Evolutionary conservation across 2,329 filamentous ascomycete species (phyloP).

Genomic region (Huntiella moniliformis): DNA sequence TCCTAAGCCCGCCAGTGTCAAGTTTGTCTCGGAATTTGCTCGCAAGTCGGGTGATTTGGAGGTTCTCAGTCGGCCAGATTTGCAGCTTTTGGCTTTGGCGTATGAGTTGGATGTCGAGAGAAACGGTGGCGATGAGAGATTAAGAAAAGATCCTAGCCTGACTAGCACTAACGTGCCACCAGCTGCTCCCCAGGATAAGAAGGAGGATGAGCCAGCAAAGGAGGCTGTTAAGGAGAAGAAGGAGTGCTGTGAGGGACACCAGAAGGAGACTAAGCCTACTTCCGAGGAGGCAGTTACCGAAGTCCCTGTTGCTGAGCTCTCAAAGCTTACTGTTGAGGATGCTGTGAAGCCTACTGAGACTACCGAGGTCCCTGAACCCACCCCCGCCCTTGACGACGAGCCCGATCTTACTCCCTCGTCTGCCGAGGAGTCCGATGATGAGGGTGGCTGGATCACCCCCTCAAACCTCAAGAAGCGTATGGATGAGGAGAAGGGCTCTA

Average conservation of each 20-base stretch:
- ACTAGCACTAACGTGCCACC: conserved; percentile 6
- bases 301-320: not conserved
- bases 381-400: not conserved
- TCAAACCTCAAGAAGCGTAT: conserved; percentile 77
- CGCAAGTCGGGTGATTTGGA: conserved; percentile 74
- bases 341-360: not conserved
- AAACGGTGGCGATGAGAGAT: conserved; percentile 33
- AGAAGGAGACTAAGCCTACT: not conserved
- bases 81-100: conserved; percentile 72
- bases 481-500: conserved; percentile 37
- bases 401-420: conserved; percentile 13
- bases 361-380: conserved; percentile 1
- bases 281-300: not conserved
- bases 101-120: conserved; percentile 90
- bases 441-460: conserved; percentile 76
- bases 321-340: not conserved
- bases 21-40: conserved; percentile 67
- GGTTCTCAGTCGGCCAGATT: conserved; percentile 74
- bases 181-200: conserved; percentile 12
- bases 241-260: not conserved
- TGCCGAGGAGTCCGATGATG: conserved; percentile 17
- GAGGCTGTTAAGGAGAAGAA: not conserved
- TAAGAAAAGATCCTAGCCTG: conserved; percentile 10
- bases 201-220: conserved; percentile 13
- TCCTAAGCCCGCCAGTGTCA: conserved; percentile 59